Conservation (phyloP, 768 basidiomycete species). For the Lyophyllum semitale region DNA sequence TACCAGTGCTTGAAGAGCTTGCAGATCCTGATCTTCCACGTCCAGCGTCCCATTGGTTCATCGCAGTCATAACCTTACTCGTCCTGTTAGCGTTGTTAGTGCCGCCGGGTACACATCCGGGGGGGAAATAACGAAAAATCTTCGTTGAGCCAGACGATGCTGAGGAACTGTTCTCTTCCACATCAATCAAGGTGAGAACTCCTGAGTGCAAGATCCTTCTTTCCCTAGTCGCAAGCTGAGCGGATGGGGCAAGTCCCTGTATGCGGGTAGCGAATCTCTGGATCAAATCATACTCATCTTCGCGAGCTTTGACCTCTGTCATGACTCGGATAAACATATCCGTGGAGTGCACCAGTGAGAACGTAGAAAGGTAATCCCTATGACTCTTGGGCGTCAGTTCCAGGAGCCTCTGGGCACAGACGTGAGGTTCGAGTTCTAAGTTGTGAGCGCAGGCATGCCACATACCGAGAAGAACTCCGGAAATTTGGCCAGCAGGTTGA, state of each 20-base stretch:
- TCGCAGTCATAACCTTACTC: slow-evolving; percentile 39
- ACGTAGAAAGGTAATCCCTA: slow-evolving; percentile 67
- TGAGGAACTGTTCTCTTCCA: slow-evolving; percentile 23
- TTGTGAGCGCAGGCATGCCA: not conserved
- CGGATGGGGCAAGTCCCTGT: slow-evolving; percentile 53
- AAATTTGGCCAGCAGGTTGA: slow-evolving; percentile 71
- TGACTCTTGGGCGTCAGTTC: slow-evolving; percentile 71
- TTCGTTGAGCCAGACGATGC: slow-evolving; percentile 8
- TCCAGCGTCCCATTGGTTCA: slow-evolving; percentile 43
- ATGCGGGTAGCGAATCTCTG: slow-evolving; percentile 63
- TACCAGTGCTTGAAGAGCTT: slow-evolving; percentile 24
- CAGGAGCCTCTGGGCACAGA: slow-evolving; percentile 56
- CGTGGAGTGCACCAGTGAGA: slow-evolving; percentile 65
- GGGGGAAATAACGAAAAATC: slow-evolving; percentile 8
- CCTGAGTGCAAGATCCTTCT: slow-evolving; percentile 77
- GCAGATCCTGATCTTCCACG: slow-evolving; percentile 45
- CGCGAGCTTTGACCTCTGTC: slow-evolving; percentile 82
- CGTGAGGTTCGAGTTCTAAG: not conserved
- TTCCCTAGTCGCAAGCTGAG: slow-evolving; percentile 66
- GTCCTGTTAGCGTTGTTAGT: slow-evolving; percentile 22
- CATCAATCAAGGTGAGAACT: slow-evolving; percentile 46
- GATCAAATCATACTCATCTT: slow-evolving; percentile 82
- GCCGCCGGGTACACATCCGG: slow-evolving; percentile 8
- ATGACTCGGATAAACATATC: slow-evolving; percentile 75
- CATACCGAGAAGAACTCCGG: slow-evolving; percentile 74